Conservation (phyloP, 1,284 basidiomycete genomes). For the Ceratobasidium sp. region DNA sequence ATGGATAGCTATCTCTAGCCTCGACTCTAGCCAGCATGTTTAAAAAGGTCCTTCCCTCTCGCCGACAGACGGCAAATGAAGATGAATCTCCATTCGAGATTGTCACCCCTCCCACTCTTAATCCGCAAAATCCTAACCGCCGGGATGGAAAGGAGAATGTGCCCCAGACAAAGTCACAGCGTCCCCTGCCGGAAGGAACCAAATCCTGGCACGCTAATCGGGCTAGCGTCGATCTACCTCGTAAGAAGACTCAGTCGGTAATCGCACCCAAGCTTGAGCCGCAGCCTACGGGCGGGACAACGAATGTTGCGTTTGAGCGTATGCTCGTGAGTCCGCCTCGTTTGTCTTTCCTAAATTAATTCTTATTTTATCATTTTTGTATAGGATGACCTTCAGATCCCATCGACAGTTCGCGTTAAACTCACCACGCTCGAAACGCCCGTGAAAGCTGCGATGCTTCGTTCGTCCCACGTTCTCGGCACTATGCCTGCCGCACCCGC, state of each 20-base stretch:
- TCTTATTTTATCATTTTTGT: neutral
- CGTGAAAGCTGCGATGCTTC: conserved; percentile 92
- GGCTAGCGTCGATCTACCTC: conserved; percentile 24
- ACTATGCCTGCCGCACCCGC: conserved; percentile 57
- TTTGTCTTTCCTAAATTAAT: conserved; percentile 1
- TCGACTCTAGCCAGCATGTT: conserved; percentile 29
- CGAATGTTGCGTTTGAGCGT: conserved; percentile 77
- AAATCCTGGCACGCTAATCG: conserved; percentile 33
- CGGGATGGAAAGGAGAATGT: conserved; percentile 34
- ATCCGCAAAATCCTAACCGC: neutral
- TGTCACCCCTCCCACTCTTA: conserved; percentile 25
- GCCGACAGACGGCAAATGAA: neutral
- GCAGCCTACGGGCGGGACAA: conserved; percentile 53
- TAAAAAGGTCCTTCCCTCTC: conserved; percentile 43
- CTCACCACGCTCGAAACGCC: conserved; percentile 81
- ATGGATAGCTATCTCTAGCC: neutral
- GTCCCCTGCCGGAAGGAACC: conserved; percentile 15
- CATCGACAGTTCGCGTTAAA: conserved; percentile 79
- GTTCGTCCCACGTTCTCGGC: conserved; percentile 80
- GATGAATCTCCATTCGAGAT: conserved; percentile 44
- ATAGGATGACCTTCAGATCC: conserved; percentile 89
- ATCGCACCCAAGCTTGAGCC: conserved; percentile 14
- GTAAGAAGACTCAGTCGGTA: conserved; percentile 17
- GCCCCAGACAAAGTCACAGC: conserved; percentile 20
- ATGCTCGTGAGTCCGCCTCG: conserved; percentile 69